Base-by-base conservation (phyloP, 2,329 filamentous ascomycete genomes). In the Graphilbum ipis-grandicollis region DNA sequence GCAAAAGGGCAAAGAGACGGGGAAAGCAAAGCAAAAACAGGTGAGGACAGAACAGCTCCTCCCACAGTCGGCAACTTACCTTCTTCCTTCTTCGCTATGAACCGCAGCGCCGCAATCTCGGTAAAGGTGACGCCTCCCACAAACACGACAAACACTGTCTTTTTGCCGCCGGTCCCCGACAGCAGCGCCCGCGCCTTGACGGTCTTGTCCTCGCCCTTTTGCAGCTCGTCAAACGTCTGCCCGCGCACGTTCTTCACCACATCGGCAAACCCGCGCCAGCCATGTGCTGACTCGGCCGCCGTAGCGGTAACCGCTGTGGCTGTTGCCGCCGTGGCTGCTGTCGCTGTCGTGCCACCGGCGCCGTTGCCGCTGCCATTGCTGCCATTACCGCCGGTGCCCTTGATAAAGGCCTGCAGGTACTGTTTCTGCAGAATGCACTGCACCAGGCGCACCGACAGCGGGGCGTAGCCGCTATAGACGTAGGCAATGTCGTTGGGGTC, bases 401-500 rank as follows among this genome's bases (percentile, higher is more conserved):
- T 36, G n/a, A 72, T 75, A 10, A 86, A 68, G 5, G 71, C 74
- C 39, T 77, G 62, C 22, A 98, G 62, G 46, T 86, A 81, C 39
- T 83, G 74, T 55, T 98, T 98, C 54, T 96, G 86, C 34, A 98
- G 59, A 35, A 96, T 71, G 52, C 83, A 90, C 56, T 98, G 92
- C 6, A 98, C 79, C 5, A 98, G 70, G 14, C 90, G 77, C 37
- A 96, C 72, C 32, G 83, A 93, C 12, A 98, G 68, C 0, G 90
- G 92, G 5, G 92, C 90, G 52, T 96, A 98, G 36, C 90, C 92
- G 44, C 83, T 93, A 58, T 96, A 98, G 10, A 94, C 86, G 50
- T 98, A 98, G n/a, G 86, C 80, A 42, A 96, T 78, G 48, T 98
- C 90, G 49, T 90, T 82, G 3, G 90, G 90, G 33, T 92, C 80